A percentile compares a stretch with the other conserved stretches of the same genome.
These are phyloP conservation scores for Gonapodya prolifera DNA, from an alignment of 192 early-diverging fungal species.

Conservation along the genomic window DNA sequence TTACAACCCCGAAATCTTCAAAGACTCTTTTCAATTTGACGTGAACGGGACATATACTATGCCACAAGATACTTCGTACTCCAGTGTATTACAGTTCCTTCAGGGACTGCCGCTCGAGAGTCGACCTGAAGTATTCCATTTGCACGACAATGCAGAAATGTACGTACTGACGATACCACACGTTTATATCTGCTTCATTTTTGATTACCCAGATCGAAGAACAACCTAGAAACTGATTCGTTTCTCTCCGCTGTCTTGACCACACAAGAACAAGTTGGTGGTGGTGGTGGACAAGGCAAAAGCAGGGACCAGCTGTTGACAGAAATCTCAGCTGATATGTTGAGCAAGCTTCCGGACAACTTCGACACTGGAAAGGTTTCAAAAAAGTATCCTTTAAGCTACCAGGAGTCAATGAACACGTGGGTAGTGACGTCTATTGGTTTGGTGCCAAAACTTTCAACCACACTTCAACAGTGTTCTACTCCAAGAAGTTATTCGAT, in stretches of 20 bases:
- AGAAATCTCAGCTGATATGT: constrained; percentile 43
- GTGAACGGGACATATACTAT: constrained; percentile 32
- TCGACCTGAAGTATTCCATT: constrained; percentile 41
- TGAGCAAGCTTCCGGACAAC: constrained; percentile 26
- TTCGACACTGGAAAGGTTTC: constrained; percentile 28
- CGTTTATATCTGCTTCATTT: not conserved
- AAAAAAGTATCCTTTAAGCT: constrained; percentile 41
- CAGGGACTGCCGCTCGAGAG: constrained; percentile 37
- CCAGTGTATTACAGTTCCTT: constrained; percentile 31
- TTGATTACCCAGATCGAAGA: constrained; percentile 17
- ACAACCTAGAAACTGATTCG: constrained; percentile 41
- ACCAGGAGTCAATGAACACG: constrained; percentile 50
- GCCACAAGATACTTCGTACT: constrained; percentile 24
- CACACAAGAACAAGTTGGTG: constrained; percentile 42
- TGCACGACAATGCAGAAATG: constrained; percentile 53
- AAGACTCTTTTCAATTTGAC: not conserved
- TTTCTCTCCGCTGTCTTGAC: constrained; percentile 39
- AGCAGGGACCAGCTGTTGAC: constrained; percentile 39
- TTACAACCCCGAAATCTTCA: constrained; percentile 32
- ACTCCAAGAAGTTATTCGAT: constrained; percentile 54
- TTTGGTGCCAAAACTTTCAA: constrained; percentile 23
- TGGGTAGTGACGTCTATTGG: not conserved
- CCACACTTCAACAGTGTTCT: constrained; percentile 55
- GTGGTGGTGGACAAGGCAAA: constrained; percentile 22
- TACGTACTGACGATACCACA: not conserved